Conservation (phyloP, 1,284 basidiomycete species). For the Pisolithus thermaeus region DNA sequence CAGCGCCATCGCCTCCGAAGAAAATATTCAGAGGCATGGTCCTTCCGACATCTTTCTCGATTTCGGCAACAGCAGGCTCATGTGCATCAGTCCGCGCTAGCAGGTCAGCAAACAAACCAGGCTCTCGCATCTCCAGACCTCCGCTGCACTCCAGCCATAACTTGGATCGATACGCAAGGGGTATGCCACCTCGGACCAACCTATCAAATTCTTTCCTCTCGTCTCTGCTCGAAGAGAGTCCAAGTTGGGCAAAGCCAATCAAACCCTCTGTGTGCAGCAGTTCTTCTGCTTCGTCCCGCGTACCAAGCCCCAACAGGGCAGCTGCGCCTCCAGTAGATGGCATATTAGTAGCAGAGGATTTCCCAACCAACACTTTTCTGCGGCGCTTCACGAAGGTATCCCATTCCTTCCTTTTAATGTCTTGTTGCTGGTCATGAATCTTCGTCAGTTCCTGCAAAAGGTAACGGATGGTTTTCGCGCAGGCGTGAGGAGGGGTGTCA, state of each 20-base stretch:
- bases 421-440: constrained; percentile 83
- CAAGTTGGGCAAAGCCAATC: constrained; percentile 87
- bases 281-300: constrained; percentile 61
- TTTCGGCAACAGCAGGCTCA: constrained; percentile 65
- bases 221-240: constrained; percentile 64
- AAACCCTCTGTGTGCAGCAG: constrained; percentile 69
- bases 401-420: constrained; percentile 76
- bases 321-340: constrained; percentile 31
- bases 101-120: constrained; percentile 86
- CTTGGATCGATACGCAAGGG: constrained; percentile 82
- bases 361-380: constrained; percentile 38
- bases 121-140: constrained; percentile 86
- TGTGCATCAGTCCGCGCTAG: constrained; percentile 54
- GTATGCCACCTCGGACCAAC: constrained; percentile 81
- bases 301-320: constrained; percentile 58
- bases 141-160: constrained; percentile 92
- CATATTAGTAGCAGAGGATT: constrained; percentile 7
- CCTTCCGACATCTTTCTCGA: constrained; percentile 91
- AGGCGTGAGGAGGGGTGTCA: constrained; percentile 64
- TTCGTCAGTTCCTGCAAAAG: constrained; percentile 79
- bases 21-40: constrained; percentile 97
- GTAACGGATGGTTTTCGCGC: constrained; percentile 69
- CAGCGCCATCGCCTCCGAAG: constrained; percentile 93
- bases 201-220: constrained; percentile 77
- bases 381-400: constrained; percentile 78